A percentile compares a stretch with the other conserved stretches of the same genome.
phyloP scores from a whole-genome alignment of 352 stramenopile genomes.

The Hyaloperonospora arabidopsidis region DNA sequence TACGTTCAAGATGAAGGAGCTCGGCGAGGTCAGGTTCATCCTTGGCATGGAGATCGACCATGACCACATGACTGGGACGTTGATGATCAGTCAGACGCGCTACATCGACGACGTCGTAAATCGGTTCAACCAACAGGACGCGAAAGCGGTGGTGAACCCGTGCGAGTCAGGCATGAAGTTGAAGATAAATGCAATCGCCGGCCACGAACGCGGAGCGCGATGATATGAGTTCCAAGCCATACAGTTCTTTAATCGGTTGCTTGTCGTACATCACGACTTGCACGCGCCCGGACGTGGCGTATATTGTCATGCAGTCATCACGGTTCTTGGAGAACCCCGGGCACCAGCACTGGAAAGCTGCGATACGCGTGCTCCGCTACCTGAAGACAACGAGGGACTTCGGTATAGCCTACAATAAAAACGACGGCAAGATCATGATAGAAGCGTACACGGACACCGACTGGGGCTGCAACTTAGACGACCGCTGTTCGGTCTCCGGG shows the following conservation, averaged over 20 bases:
- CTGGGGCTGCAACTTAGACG: not conserved
- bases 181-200: not conserved
- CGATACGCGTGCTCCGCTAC: not conserved
- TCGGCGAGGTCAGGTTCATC: not conserved
- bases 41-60: not conserved
- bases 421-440: not conserved
- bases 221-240: not conserved
- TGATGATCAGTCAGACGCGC: not conserved
- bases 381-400: not conserved
- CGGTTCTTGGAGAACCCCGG: not conserved
- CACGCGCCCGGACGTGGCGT: not conserved
- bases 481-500: not conserved
- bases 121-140: conserved; percentile 2
- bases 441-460: not conserved
- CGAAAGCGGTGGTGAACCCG: conserved; percentile 1
- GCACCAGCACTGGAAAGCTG: not conserved
- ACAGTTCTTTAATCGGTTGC: not conserved
- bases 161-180: conserved; percentile 5
- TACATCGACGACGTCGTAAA: conserved; percentile 4
- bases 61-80: not conserved
- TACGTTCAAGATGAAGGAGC: conserved; percentile 1
- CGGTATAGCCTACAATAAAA: not conserved
- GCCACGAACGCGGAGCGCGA: not conserved
- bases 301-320: not conserved
- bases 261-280: not conserved